Conservation (phyloP, 352 stramenopile species). For the Lagenidium giganteum region DNA sequence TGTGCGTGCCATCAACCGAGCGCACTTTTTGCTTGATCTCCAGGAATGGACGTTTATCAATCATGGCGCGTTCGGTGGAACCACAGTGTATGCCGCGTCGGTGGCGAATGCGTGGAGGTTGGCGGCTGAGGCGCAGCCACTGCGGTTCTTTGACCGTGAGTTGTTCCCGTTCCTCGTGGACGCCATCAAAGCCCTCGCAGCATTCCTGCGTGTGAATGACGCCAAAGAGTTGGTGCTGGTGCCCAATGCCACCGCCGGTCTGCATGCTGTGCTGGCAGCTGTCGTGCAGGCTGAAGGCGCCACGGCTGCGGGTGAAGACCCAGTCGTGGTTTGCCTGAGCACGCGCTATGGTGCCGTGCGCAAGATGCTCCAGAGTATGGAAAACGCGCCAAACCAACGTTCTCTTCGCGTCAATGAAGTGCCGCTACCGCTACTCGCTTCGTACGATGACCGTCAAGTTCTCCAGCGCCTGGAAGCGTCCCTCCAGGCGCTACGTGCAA, state of each 20-base stretch:
- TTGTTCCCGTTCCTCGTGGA: conserved; percentile 88
- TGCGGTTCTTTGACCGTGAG: conserved; percentile 90
- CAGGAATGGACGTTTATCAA: conserved; percentile 90
- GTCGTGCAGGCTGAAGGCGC: conserved; percentile 17
- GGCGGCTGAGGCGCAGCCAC: conserved; percentile 83
- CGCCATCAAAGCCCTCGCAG: conserved; percentile 66
- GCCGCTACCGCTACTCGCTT: conserved; percentile 56
- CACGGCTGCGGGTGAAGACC: conserved; percentile 7
- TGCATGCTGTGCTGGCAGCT: conserved; percentile 82
- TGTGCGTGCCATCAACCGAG: conserved; percentile 12
- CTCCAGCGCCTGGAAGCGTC: conserved; percentile 27
- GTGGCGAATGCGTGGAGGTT: conserved; percentile 75
- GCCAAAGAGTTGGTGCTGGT: conserved; percentile 71
- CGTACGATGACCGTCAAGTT: conserved; percentile 49
- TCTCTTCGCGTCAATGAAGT: conserved; percentile 47
- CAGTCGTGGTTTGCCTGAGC: conserved; percentile 64
- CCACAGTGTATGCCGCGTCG: conserved; percentile 56
- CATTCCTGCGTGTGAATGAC: conserved; percentile 47
- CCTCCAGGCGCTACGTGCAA: conserved; percentile 17
- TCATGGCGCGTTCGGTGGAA: conserved; percentile 90
- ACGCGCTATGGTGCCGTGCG: conserved; percentile 91
- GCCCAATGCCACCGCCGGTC: conserved; percentile 84
- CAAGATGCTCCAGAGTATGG: conserved; percentile 81
- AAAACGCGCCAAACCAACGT: conserved; percentile 4
- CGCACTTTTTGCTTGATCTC: conserved; percentile 53